phyloP scores from a whole-genome alignment of 1,284 basidiomycete genomes.

The Ceratobasidium sp. region DNA sequence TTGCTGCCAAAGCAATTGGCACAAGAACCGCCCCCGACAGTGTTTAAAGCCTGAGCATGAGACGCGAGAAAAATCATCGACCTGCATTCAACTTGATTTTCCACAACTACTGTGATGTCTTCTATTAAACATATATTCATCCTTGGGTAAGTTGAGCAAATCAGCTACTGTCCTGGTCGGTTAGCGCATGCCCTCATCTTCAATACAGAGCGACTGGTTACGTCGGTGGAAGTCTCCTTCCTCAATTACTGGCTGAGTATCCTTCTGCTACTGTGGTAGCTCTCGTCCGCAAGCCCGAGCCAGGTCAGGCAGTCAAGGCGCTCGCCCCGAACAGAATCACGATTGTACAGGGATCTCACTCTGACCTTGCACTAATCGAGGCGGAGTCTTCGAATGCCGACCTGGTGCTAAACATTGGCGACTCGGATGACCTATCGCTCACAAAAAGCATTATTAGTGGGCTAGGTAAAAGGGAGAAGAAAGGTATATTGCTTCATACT shows the following conservation, averaged over 20 bases:
- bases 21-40: not conserved
- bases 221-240: constrained; percentile 12
- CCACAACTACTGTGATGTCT: constrained; percentile 5
- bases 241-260: not conserved
- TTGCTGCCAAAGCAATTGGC: too few species aligned
- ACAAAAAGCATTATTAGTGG: constrained; percentile 47
- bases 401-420: constrained; percentile 50
- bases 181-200: not conserved
- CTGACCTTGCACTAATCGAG: constrained; percentile 48
- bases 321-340: constrained; percentile 40
- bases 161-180: too few species aligned
- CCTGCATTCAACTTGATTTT: not conserved
- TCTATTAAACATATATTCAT: constrained; percentile 10
- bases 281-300: constrained; percentile 16
- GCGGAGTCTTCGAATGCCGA: constrained; percentile 49
- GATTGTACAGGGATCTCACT: constrained; percentile 48
- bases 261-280: constrained; percentile 1
- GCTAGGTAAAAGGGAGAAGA: constrained; percentile 18
- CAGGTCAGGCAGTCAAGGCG: not conserved
- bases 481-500: constrained; percentile 13
- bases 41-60: not conserved
- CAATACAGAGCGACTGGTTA: constrained; percentile 15
- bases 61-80: not conserved
- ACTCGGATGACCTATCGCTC: constrained; percentile 49
- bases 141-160: not conserved